Evolutionary conservation across 192 early-diverging fungal species (phyloP).

Genomic region (Backusella morwellensis): DNA sequence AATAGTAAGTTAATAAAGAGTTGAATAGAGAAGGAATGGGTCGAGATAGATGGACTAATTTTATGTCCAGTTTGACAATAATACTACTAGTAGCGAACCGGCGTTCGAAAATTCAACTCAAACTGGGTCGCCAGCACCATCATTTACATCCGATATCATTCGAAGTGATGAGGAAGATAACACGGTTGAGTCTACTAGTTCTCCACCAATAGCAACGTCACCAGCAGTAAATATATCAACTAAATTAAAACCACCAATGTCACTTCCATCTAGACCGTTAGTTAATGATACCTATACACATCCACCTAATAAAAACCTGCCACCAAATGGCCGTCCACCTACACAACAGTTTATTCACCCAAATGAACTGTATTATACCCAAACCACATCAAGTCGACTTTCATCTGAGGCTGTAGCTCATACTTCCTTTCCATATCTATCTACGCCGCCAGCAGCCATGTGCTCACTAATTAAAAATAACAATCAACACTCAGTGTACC

Average conservation of each 20-base stretch:
- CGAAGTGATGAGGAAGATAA: background rate
- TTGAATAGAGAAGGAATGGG: background rate
- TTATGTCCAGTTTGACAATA: background rate
- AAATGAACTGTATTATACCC: slow-evolving; percentile 3
- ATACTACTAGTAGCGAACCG: background rate
- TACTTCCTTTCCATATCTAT: background rate
- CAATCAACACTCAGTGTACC: background rate
- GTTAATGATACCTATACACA: background rate
- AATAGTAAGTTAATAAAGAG: background rate
- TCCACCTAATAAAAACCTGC: background rate
- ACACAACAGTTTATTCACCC: background rate
- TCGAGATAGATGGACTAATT: background rate
- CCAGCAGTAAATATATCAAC: background rate
- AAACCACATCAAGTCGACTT: slow-evolving; percentile 6
- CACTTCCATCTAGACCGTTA: background rate
- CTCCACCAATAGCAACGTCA: background rate
- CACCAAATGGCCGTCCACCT: background rate
- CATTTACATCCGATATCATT: background rate
- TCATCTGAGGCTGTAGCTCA: background rate
- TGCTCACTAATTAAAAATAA: background rate
- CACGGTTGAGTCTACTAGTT: background rate
- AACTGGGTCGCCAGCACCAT: background rate
- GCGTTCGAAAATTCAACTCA: background rate
- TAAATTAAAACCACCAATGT: background rate
- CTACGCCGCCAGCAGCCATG: background rate